Base-by-base conservation (phyloP, 768 basidiomycete species). In the Lentinus brumalis region DNA sequence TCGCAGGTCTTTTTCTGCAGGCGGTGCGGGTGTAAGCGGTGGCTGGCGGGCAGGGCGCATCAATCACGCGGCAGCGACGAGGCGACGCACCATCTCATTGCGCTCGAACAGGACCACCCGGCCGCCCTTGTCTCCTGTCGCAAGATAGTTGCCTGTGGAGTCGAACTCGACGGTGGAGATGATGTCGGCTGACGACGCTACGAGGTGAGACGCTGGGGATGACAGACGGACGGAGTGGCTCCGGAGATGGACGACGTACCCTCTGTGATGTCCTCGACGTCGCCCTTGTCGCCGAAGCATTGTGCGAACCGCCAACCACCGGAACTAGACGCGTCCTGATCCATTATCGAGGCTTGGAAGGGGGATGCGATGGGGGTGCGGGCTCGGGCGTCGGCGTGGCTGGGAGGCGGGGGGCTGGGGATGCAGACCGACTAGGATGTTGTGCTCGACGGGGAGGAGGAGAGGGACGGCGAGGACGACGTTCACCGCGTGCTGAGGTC, bases 121-220 rank as follows among this genome's bases (percentile, higher is more conserved):
- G 58, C 97, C 97, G 62, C 97, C 97, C 80, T 99, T 99, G 83
- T 99, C 97, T 64, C 97, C 97, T 0, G 97, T 99, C 57, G 97
- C 97, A 67, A 99, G 93, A 75, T 99, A 99, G 75, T 97, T 97
- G 53, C 97, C 97, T 53, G 97, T 97, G 60, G 97, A 96, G 77
- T 98, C 97, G 73, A 98, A 99, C 81, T 99, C 97, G 74, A 98
- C 97, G 62, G 96, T 97, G 52, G 97, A 98, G 77, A 99, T 99
- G 82, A 99, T 98, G 83, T 99, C 97, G 81, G 97, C 95, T 98
- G 78, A 68, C 70, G 65, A 39, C 60, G 56, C 59, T 45, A 69
- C 56, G 71, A 47, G 56, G 69, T 66, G 61, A 71, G 60, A 58
- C 59, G 60, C 49, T 51, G 56, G 55, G 64, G 45, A 35, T 35